Percentiles rank a stretch among this genome's conserved stretches.
These are phyloP conservation scores for Coemansia sp. DNA, from an alignment of 192 early-diverging fungal genomes.

Conservation along the genomic window DNA sequence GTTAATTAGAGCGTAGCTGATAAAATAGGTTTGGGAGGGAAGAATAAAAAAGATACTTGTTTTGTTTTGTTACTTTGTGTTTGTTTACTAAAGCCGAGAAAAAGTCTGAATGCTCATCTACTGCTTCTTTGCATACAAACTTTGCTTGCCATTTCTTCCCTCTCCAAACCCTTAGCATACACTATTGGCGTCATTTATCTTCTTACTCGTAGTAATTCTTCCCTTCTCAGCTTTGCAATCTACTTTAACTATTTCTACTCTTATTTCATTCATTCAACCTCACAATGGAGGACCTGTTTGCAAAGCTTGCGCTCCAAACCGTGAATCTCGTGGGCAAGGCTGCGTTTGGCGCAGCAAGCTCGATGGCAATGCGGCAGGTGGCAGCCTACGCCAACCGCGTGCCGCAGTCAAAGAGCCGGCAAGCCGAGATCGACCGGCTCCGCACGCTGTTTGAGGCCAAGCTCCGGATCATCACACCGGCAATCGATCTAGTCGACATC, in stretches of 20 bases:
- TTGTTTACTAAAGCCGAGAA: too few species aligned
- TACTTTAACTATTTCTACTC: background rate
- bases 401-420: constrained; percentile 18
- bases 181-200: too few species aligned
- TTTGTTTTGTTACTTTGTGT: background rate
- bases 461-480: constrained; percentile 62
- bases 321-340: constrained; percentile 64
- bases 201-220: background rate
- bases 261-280: constrained; percentile 1
- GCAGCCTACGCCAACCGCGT: constrained; percentile 46
- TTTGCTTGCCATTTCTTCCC: background rate
- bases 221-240: background rate
- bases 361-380: constrained; percentile 53
- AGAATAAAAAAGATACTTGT: background rate
- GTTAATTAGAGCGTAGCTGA: too few species aligned
- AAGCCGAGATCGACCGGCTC: constrained; percentile 40
- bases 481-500: constrained; percentile 69
- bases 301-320: constrained; percentile 62
- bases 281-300: constrained; percentile 64
- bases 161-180: background rate
- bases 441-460: constrained; percentile 55
- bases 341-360: constrained; percentile 56
- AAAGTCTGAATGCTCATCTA: background rate
- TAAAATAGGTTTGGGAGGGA: background rate
- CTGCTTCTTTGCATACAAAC: background rate